Evolutionary conservation across 192 early-diverging fungal species (phyloP), one percentile per base, ranked within the genome.

Genomic region (Radiomyces spectabilis): DNA sequence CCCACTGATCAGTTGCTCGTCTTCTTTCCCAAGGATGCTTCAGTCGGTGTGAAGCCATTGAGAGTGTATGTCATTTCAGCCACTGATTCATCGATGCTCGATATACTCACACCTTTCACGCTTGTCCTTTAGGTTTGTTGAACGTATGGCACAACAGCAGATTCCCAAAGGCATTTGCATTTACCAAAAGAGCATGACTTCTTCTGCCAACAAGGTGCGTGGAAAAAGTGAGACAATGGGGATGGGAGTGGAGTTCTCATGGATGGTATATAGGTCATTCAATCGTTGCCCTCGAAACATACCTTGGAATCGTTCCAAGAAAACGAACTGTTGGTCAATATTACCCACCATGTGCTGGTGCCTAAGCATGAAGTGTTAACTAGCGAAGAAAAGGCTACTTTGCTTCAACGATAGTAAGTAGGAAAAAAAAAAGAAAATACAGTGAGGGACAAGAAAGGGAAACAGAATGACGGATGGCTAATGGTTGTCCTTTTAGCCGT

Each of bases 261-360:
- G n/a, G n/a, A n/a, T 10, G 18, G 39, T 27, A 6, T 34, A 22
- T 41, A 82, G 79, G 83, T 84, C 18, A 76, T 90, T 35, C 77
- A 79, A 59, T 74, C 78, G 41, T 69, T 89, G 69, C 71, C 77
- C 5, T 68, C 76, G 10, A 87, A 83, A 60, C 88, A 86, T 69
- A 63, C 72, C 7, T 55, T 99, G 27, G 92, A 96, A 43, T 76
- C 87, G 7, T 99, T 99, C 60, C 71, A 86, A 41, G 97, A 99
- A 71, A 68, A 82, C 32, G 93, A 97, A 65, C 68, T 99, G 31
- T 67, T 99, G 21, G 93, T 99, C 49, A 99, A 99, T 68, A 99
- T 99, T 52, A 99, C 97, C 29, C 76, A 92, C 51, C 97, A 99
- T 58, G 79, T 82, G 38, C 74, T 99, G 27, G 97, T 99, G n/a